Conservation (phyloP, 495 filamentous ascomycete species). For the Penicillium cinerascens region DNA sequence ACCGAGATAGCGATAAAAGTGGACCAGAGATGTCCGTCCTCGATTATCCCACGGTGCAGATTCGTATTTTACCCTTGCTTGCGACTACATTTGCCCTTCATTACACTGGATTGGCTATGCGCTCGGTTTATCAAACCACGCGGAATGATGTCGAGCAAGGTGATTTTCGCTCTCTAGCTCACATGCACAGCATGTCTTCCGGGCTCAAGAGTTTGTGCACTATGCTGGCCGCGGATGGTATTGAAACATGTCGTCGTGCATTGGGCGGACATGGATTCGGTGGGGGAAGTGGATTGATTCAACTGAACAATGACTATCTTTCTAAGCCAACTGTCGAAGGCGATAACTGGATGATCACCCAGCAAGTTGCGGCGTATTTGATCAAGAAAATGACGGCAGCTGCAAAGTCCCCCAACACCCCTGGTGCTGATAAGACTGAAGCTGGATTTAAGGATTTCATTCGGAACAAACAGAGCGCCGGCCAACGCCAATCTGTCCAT, state of each 20-base stretch:
- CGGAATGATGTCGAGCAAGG: constrained; percentile 39
- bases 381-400: constrained; percentile 47
- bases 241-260: constrained; percentile 49
- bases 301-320: constrained; percentile 46
- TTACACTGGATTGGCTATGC: constrained; percentile 46
- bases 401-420: constrained; percentile 14
- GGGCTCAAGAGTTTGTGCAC: constrained; percentile 51
- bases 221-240: constrained; percentile 45
- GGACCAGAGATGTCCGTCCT: constrained; percentile 42
- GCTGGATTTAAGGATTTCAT: constrained; percentile 22
- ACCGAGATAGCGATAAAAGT: constrained; percentile 36
- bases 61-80: constrained; percentile 45
- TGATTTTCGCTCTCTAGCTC: constrained; percentile 38
- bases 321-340: constrained; percentile 51
- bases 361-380: constrained; percentile 46
- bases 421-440: constrained; percentile 19
- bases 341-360: constrained; percentile 54
- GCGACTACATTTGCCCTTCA: constrained; percentile 49
- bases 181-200: constrained; percentile 47
- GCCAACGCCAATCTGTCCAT: neutral
- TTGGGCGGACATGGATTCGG: constrained; percentile 51
- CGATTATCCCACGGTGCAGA: constrained; percentile 49
- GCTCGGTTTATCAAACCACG: constrained; percentile 33
- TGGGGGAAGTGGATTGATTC: constrained; percentile 44
- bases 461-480: neutral